Percentiles rank a stretch among this genome's conserved stretches.
These are phyloP conservation scores for Heliosperma pusillum DNA, from an alignment of 148 eudicot species.

Conservation along the genomic window DNA sequence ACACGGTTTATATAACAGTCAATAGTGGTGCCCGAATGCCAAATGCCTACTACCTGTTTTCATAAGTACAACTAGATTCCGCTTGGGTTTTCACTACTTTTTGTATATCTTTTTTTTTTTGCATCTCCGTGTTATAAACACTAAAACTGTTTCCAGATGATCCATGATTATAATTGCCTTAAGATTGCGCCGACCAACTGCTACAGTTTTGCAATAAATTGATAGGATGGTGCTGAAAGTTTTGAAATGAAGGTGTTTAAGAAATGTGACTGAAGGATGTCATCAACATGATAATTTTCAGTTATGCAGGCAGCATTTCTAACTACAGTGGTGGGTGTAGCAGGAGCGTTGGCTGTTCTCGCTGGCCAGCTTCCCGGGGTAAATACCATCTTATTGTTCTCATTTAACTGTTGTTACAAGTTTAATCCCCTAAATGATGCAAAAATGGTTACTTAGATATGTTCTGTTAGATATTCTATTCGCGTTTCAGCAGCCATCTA, in stretches of 20 bases:
- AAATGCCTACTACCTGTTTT: too few relatives aligned
- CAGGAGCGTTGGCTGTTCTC: conserved; percentile 75
- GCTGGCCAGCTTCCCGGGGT: conserved; percentile 99
- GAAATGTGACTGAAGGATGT: conserved; percentile 12
- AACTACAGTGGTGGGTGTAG: conserved; percentile 79
- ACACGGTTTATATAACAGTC: too few relatives aligned
- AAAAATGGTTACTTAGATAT: background rate
- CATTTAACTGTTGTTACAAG: conserved; percentile 5
- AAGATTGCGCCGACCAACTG: background rate
- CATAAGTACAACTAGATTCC: too few relatives aligned
- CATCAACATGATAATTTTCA: conserved; percentile 54
- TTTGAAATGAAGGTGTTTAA: background rate
- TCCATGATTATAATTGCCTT: too few relatives aligned
- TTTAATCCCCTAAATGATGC: background rate
- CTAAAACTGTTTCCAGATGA: too few relatives aligned
- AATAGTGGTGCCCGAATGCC: too few relatives aligned
- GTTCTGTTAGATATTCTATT: background rate
- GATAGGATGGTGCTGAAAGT: background rate
- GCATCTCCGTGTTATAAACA: too few relatives aligned
- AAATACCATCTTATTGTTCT: conserved; percentile 20
- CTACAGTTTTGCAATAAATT: too few relatives aligned
- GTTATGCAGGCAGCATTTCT: conserved; percentile 99
- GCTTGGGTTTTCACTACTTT: too few relatives aligned
- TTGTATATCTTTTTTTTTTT: too few relatives aligned
- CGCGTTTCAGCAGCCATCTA: background rate